A percentile compares a stretch with the other conserved stretches of the same genome.
Evolutionary conservation across 2,329 filamentous ascomycete species (phyloP).

Genomic region (Fonsecaea monophora): DNA sequence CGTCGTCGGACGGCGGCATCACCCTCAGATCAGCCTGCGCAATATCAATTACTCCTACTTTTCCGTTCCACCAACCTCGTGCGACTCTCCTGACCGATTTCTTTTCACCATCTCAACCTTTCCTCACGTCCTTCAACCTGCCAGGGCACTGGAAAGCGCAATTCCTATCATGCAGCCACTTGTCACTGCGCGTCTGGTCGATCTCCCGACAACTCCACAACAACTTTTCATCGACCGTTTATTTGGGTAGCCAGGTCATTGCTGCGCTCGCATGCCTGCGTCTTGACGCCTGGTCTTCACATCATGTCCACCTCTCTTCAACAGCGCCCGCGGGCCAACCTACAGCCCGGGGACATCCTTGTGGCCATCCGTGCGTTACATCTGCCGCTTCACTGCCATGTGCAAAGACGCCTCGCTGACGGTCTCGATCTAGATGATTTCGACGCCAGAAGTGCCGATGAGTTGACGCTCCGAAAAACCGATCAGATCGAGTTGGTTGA

Average conservation of each 20-base stretch:
- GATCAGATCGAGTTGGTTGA: slow-evolving; percentile 69
- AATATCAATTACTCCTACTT: slow-evolving; percentile 8
- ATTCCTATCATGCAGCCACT: slow-evolving; percentile 26
- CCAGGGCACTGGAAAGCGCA: slow-evolving; percentile 1
- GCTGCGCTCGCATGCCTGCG: background rate
- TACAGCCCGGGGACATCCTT: slow-evolving; percentile 51
- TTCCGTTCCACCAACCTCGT: slow-evolving; percentile 13
- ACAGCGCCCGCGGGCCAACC: slow-evolving; percentile 45
- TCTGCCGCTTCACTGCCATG: background rate
- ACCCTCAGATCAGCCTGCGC: slow-evolving; percentile 18
- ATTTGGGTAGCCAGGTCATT: slow-evolving; percentile 6
- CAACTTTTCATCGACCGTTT: slow-evolving; percentile 6
- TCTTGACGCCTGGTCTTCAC: slow-evolving; percentile 3
- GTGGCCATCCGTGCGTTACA: slow-evolving; percentile 54
- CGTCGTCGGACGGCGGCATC: slow-evolving; percentile 4
- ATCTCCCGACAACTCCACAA: slow-evolving; percentile 21
- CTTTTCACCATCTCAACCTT: slow-evolving; percentile 11
- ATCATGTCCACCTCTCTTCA: slow-evolving; percentile 45
- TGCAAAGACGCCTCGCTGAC: background rate
- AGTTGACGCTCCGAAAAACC: slow-evolving; percentile 83
- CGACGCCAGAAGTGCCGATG: slow-evolving; percentile 86
- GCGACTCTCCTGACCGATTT: slow-evolving; percentile 24
- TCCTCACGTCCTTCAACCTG: slow-evolving; percentile 13
- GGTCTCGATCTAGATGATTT: slow-evolving; percentile 79
- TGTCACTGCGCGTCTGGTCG: slow-evolving; percentile 20